phyloP scores from a whole-genome alignment of 257 asterid genomes.

The Solanum pinnatisectum region DNA sequence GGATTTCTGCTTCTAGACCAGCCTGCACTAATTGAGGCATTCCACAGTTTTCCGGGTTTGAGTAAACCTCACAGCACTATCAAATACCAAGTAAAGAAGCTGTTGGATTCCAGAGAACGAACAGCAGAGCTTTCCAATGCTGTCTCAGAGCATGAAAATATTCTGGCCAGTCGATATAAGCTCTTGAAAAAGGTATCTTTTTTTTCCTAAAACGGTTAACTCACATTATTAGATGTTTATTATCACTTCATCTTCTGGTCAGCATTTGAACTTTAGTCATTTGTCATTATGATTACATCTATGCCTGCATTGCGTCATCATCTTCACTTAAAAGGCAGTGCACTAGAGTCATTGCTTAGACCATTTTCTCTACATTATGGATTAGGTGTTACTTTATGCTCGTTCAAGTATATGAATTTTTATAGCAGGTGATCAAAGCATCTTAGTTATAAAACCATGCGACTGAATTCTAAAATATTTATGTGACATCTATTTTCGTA shows the following conservation, averaged over 20 bases:
- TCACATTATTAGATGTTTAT: not conserved
- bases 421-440: not conserved
- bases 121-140: constrained; percentile 34
- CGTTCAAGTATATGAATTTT: not conserved
- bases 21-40: constrained; percentile 55
- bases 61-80: constrained; percentile 86
- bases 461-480: not conserved
- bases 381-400: not conserved
- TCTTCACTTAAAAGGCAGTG: not conserved
- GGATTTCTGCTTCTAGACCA: constrained; percentile 67
- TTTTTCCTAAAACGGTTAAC: not conserved
- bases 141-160: constrained; percentile 53
- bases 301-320: not conserved
- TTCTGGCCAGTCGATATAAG: constrained; percentile 52
- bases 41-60: constrained; percentile 70
- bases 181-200: constrained; percentile 69
- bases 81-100: constrained; percentile 65
- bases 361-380: not conserved
- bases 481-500: not conserved
- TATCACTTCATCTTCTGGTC: not conserved
- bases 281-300: not conserved
- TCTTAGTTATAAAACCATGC: not conserved
- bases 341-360: not conserved
- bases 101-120: constrained; percentile 62
- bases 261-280: not conserved